Base-by-base conservation (phyloP, 2,329 filamentous ascomycete genomes). In the Sporothrix dimorphospora region DNA sequence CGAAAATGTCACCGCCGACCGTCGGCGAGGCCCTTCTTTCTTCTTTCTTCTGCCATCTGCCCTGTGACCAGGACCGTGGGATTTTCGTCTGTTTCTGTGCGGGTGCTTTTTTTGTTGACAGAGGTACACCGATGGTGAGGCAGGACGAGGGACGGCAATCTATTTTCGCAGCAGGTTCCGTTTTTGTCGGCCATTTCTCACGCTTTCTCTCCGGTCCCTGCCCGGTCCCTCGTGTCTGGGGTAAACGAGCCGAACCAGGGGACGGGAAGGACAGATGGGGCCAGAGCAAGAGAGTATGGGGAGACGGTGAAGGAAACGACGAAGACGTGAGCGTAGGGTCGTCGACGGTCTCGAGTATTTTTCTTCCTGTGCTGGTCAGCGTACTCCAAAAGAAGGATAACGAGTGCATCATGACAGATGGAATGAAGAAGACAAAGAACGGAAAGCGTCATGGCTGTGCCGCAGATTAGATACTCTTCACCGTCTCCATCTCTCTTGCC, bases 41-140 rank as follows among this genome's bases (percentile, higher is more conserved):
- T 14, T 40, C 4, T 59, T 8, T 21, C 57, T 8, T 21, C 12
- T 24, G 42, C 38, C n/a, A 34, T 34, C 19, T 42, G 57, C n/a
- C 57, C 57, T 63, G n/a, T 63, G 57, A 63, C 57, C 38, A 63
- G 57, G 38, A 63, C n/a, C n/a, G 57, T 63, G 57, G 57, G 34
- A 12, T 40, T n/a, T 24, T 12, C 9, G 5, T 21, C 6, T n/a
- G 38, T 30, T 55, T 55, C 47, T 4, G 19, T 19, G 19, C 19
- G 47, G 47, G 21, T 8, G 8, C n/a, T n/a, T n/a, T n/a, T n/a
- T 55, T 55, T 30, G 24, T 14, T 55, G 24, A 55, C 47, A n/a
- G 47, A 21, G 47, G 9, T 21, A 51, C 47, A 59, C 38, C 57
- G 57, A 42, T 63, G 57, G 57, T 24, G 57, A 61, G 9, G 57